Evolutionary conservation across 192 early-diverging fungal species (phyloP), one percentile per base, ranked within the genome.

Genomic region (Oehlia diaphana): DNA sequence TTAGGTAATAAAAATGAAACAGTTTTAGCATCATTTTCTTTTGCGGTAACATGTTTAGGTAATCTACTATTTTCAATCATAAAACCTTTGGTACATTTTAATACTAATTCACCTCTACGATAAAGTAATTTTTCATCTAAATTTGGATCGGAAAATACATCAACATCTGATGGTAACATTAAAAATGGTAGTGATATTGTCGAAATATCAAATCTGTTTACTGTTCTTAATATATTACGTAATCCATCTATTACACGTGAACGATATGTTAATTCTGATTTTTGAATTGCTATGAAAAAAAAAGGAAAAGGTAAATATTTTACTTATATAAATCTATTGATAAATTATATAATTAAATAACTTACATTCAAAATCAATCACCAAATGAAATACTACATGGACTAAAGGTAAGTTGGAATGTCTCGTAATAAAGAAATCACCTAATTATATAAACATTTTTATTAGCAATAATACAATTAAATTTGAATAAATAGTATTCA

Each of bases 331-430:
- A 21, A 19, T 39, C 9, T 21, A 0, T 21, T 53, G 3, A 21
- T 10, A 58, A 58, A 6, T 21, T 6, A 21, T 6, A 58, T 47
- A 0, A 12, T 12, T 12, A 58, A 26, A 26, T 2, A n/a, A 42
- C 71, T 75, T 78, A 91, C 91, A 82, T 61, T 87, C 83, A 31
- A 85, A 86, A 53, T 85, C 87, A 70, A 93, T 86, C 62, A 95
- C 84, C 63, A 95, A 81, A 69, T 94, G 93, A 80, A 94, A 95
- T 44, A 92, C 89, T 2, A 92, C 87, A 74, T 95, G 93, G n/a
- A 89, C 83, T 70, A 90, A 81, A 9, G 92, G 92, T 39, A 95
- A 61, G 78, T 95, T 94, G 33, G 92, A 93, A 82, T 95, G 94
- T 47, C 86, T 76, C 9, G 94, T 94, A 19, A 94, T 83, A 63